Base-by-base conservation (phyloP, 495 filamentous ascomycete genomes). In the Massariosphaeria phaeospora region DNA sequence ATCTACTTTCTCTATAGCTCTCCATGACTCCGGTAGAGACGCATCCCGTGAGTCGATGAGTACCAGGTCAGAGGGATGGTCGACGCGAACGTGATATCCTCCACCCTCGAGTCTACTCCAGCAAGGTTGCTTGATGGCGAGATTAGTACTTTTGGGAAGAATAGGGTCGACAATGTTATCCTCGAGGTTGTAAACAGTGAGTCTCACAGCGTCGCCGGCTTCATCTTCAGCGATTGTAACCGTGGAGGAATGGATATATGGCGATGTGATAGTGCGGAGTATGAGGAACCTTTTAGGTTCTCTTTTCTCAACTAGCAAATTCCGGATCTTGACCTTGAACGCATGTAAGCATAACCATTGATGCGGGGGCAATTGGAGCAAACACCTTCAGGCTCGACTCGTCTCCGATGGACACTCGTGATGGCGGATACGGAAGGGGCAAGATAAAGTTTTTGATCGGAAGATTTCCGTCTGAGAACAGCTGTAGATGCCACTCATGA, bases 51-150 rank as follows among this genome's bases (percentile, higher is more conserved):
- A 11, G 5, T 39, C 12, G 27, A 66, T 26, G 4, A 47, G 2
- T 2, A 61, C 33, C 1, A 66, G 24, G 25, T 66, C 64, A 11
- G 61, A 64, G 33, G 61, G 56, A 38, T 66, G 61, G 47, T 66
- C 61, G 25, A 66, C 57, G 9, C 57, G 55, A 35, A 66, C 59
- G 13, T 59, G 35, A 45, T 61, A 59, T 1, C 56, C 52, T 6
- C 53, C 61, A 40, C 55, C 57, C 3, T 29, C 29, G 10, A 48
- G 41, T 7, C 38, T 21, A 18, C 40, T 58, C 52, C 52, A 64
- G 26, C 48, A 64, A 1, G 64, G 64, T 39, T 66, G 51, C 47
- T 64, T 64, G 2, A 66, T 18, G 21, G 52, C 61, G 23, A 66
- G 15, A 52, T 64, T 33, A 6, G n/a, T 26, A 21, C 43, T 38